Base-by-base conservation (phyloP, 2,329 filamentous ascomycete species). In the Drechslera avenae region DNA sequence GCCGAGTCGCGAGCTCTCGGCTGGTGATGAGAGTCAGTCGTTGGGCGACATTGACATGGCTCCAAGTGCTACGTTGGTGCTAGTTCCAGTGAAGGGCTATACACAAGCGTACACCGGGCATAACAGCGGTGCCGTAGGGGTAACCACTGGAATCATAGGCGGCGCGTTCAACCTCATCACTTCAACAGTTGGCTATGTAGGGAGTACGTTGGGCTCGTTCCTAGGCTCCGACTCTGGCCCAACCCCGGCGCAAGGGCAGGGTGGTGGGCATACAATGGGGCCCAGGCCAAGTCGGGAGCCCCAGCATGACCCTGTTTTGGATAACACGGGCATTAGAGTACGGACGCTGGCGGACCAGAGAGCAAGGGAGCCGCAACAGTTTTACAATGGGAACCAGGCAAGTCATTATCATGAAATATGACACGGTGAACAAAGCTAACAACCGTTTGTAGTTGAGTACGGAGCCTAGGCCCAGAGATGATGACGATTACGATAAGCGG, bases 301-400 rank as follows among this genome's bases (percentile, higher is more conserved):
- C 16, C 59, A 48, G 19, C 48, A 51, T 30, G 46, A 40, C 45
- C 55, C 60, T 8, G 18, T 35, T 4, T n/a, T 58, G 3, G 57
- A 60, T 21, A 59, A 61, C 9, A 52, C 59, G 4, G 67, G 62
- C 14, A 65, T 78, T 10, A 71, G 75, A 43, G 74, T 81, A 13
- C 69, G 77, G 49, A 69, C 67, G 17, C 45, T 81, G 36, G 74
- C 76, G 16, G 78, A 80, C 69, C 76, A 78, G 63, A 58, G 75
- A 33, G 76, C 80, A 16, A 78, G 83, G 54, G 77, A 80, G 32
- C 78, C 79, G 45, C 82, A 85, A 36, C 87, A 95, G 66, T 83
- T 95, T 39, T 96, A 97, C 69, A 97, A 97, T 66, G 92, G 92
- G 1, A 97, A 96, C 67, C 90, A 90, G 69, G 89, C 92, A 78